These are phyloP conservation scores for Acer negundo DNA, from an alignment of 345 rosid species.

Conservation along the genomic window DNA sequence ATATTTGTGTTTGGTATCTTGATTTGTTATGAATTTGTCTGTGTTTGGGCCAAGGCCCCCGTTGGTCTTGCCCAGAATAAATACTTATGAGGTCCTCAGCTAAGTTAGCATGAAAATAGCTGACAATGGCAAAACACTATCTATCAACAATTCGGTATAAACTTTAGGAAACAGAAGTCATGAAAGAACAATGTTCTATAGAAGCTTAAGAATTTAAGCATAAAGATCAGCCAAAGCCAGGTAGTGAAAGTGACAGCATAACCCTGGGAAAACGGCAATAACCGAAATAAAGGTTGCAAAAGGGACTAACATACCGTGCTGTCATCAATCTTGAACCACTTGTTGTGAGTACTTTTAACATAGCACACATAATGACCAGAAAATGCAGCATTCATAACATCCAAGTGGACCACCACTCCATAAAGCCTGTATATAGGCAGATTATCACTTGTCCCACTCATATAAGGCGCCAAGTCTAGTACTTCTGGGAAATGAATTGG, in stretches of 20 bases:
- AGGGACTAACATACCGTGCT: constrained; percentile 57
- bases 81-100: not conserved
- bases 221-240: not conserved
- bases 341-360: constrained; percentile 70
- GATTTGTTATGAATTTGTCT: not conserved
- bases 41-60: not conserved
- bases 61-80: not conserved
- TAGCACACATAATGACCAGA: constrained; percentile 97
- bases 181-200: not conserved
- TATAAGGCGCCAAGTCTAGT: constrained; percentile 86
- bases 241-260: not conserved
- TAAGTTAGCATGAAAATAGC: not conserved
- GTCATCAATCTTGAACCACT: constrained; percentile 97
- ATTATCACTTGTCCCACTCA: constrained; percentile 81
- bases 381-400: constrained; percentile 86
- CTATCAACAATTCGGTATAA: not conserved
- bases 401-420: constrained; percentile 96
- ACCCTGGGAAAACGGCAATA: not conserved
- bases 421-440: constrained; percentile 83
- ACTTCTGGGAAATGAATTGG: constrained; percentile 78
- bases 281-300: constrained; percentile 5
- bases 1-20: not conserved
- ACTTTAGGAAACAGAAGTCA: not conserved
- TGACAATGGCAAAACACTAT: not conserved
- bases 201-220: not conserved